Evolutionary conservation across 1,284 basidiomycete species (phyloP).

Genomic region (Phellinidium pouzarii): DNA sequence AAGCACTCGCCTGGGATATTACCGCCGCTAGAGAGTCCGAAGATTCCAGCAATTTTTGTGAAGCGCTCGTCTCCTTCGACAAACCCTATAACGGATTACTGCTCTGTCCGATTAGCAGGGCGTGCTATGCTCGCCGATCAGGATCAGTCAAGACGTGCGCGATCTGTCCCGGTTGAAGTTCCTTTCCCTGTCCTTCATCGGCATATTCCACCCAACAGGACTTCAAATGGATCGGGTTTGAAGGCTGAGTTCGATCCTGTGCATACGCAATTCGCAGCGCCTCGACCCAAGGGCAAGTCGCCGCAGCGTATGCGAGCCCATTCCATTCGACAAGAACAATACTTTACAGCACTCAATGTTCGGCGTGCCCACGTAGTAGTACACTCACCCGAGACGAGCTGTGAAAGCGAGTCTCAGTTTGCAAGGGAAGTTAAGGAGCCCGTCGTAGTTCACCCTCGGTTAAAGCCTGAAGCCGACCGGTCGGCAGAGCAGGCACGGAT

Average conservation of each 20-base stretch:
- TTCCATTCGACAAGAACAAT: too few relatives aligned
- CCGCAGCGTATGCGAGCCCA: too few relatives aligned
- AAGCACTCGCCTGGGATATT: neutral
- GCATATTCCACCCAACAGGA: neutral
- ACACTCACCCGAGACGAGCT: too few relatives aligned
- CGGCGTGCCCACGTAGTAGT: too few relatives aligned
- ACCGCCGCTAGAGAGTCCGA: neutral
- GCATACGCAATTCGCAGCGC: neutral
- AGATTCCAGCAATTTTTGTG: neutral
- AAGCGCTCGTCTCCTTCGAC: neutral
- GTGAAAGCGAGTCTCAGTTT: too few relatives aligned
- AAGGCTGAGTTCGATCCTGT: neutral
- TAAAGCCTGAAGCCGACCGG: neutral
- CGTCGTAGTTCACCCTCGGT: neutral
- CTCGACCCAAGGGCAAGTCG: too few relatives aligned
- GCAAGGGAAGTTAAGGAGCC: neutral
- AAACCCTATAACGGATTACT: conserved; percentile 3
- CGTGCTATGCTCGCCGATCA: neutral
- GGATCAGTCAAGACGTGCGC: neutral
- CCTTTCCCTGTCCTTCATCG: neutral
- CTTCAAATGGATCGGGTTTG: neutral
- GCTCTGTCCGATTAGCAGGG: conserved; percentile 7
- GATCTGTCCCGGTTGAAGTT: neutral
- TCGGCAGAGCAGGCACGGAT: neutral
- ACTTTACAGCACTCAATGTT: too few relatives aligned